Evolutionary conservation across 805 yeast genomes (phyloP).

Genomic region (Starmera amethionina): DNA sequence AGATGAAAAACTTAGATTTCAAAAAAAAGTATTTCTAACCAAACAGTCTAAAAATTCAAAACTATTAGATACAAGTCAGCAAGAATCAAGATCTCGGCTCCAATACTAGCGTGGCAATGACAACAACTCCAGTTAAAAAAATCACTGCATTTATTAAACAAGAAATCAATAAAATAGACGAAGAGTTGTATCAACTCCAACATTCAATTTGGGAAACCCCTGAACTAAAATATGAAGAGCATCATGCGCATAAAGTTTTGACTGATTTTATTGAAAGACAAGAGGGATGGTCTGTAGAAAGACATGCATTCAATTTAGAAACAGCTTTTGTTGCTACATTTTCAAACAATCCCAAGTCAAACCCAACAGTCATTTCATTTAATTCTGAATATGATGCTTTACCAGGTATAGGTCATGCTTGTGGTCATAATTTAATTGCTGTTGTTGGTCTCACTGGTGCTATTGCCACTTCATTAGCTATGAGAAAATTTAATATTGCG

Average conservation of each 20-base stretch:
- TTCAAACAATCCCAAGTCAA: background rate
- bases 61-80: too few species aligned
- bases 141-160: background rate
- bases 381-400: background rate
- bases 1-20: too few species aligned
- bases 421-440: background rate
- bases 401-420: background rate
- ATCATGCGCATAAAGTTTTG: background rate
- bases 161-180: background rate
- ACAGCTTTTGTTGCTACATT: background rate
- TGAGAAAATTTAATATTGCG: background rate
- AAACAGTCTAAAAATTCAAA: too few species aligned
- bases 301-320: background rate
- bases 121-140: background rate
- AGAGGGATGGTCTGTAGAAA: background rate
- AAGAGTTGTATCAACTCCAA: background rate
- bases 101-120: too few species aligned
- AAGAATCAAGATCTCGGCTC: too few species aligned
- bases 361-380: background rate
- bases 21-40: too few species aligned
- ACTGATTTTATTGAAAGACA: background rate
- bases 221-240: background rate
- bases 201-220: background rate
- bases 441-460: background rate
- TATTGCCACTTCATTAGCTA: background rate